These are phyloP conservation scores for Scalesia atractyloides DNA, from an alignment of 129 eudicot species.

Conservation along the genomic window DNA sequence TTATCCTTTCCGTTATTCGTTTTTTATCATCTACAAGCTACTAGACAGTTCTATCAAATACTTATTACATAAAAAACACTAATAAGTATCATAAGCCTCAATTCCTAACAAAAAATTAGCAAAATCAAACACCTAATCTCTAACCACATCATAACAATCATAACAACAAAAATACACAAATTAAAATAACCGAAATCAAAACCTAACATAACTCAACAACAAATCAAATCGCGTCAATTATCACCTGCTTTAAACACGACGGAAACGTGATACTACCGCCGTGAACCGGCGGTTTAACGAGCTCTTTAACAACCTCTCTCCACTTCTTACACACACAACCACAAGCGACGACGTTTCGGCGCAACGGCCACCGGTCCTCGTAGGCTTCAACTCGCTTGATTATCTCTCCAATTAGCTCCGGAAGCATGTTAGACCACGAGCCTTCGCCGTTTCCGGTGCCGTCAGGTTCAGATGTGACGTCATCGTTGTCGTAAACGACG, in stretches of 20 bases:
- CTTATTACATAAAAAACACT: no score
- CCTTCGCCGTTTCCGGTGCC: constrained; percentile 20
- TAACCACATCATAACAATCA: no score
- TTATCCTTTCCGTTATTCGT: no score
- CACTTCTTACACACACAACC: constrained; percentile 86
- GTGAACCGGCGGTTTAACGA: constrained; percentile 47
- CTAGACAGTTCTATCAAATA: no score
- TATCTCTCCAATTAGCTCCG: constrained; percentile 88
- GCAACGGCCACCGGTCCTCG: constrained; percentile 78
- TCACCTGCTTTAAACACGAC: constrained; percentile 83
- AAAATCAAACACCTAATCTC: no score
- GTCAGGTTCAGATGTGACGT: constrained; percentile 30
- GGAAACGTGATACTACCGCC: constrained; percentile 82
- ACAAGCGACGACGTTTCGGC: constrained; percentile 74
- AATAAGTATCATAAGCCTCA: no score
- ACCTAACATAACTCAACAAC: no score
- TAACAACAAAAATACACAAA: no score
- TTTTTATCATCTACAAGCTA: no score
- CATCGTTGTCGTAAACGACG: constrained; percentile 8
- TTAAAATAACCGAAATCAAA: no score
- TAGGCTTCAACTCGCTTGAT: constrained; percentile 68
- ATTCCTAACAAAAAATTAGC: no score
- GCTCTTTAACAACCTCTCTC: constrained; percentile 69
- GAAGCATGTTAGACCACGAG: constrained; percentile 74
- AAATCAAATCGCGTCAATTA: not conserved